Conservation (phyloP, 441 rosid species). For the Euphorbia celastroides region DNA sequence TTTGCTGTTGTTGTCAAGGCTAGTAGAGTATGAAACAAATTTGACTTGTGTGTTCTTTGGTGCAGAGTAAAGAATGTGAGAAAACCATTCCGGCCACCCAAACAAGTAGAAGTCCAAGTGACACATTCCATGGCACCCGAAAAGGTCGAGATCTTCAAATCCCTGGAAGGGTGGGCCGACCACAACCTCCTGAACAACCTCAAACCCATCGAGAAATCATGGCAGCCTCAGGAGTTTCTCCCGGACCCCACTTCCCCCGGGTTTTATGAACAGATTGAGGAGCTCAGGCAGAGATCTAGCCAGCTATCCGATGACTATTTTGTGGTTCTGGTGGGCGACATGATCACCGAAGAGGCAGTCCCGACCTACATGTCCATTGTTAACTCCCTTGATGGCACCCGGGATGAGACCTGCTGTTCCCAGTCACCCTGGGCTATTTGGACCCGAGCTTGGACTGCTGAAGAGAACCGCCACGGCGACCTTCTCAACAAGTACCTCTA, state of each 20-base stretch:
- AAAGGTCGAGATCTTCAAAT: conserved; percentile 40
- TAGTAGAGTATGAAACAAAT: too few species aligned
- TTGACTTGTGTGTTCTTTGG: too few species aligned
- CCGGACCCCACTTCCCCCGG: conserved; percentile 45
- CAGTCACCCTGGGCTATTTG: conserved; percentile 54
- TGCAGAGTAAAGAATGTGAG: too few species aligned
- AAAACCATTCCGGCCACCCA: conserved; percentile 24
- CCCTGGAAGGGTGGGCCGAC: conserved; percentile 50
- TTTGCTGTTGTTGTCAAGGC: too few species aligned
- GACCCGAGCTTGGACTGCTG: conserved; percentile 70
- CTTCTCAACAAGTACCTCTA: conserved; percentile 43
- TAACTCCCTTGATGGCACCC: conserved; percentile 48
- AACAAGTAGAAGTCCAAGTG: conserved; percentile 18
- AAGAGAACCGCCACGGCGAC: conserved; percentile 59
- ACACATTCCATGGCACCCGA: conserved; percentile 53
- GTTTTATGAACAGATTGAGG: conserved; percentile 45
- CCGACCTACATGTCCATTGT: conserved; percentile 54
- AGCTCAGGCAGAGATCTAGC: conserved; percentile 40
- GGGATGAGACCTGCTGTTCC: conserved; percentile 53
- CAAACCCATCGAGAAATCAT: conserved; percentile 57
- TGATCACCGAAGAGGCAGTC: conserved; percentile 64
- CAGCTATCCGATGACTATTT: conserved; percentile 53
- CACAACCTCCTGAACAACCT: conserved; percentile 37
- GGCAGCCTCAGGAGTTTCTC: conserved; percentile 58
- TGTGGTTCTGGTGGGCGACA: conserved; percentile 55